Percentiles rank a stretch among this genome's conserved stretches.
Conservation (phyloP, 2,329 filamentous ascomycete species). For the Beauveria sp. region DNA sequence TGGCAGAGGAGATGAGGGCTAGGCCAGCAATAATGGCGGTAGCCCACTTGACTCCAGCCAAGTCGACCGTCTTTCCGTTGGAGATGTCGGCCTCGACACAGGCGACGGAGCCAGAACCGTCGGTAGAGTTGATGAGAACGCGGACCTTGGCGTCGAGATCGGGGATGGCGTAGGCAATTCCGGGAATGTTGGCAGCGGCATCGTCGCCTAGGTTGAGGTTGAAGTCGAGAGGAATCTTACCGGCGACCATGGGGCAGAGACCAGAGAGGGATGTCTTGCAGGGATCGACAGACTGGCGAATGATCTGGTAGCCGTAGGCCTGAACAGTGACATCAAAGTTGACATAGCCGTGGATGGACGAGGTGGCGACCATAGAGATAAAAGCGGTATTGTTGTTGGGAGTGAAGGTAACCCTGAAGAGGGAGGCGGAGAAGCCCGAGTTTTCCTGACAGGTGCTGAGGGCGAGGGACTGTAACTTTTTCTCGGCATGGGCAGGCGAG, state of each 20-base stretch:
- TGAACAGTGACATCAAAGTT: slow-evolving; percentile 67
- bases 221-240: slow-evolving; percentile 69
- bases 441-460: slow-evolving; percentile 78
- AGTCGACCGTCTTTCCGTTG: slow-evolving; percentile 87
- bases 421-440: slow-evolving; percentile 78
- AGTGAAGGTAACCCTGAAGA: slow-evolving; percentile 80
- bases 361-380: slow-evolving; percentile 73
- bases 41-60: slow-evolving; percentile 81
- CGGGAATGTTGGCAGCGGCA: slow-evolving; percentile 61
- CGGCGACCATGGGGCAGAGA: slow-evolving; percentile 86
- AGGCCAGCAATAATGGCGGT: slow-evolving; percentile 83
- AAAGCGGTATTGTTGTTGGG: slow-evolving; percentile 64
- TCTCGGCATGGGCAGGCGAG: slow-evolving; percentile 49
- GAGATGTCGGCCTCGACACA: slow-evolving; percentile 84
- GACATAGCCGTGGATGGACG: slow-evolving; percentile 74
- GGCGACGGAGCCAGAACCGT: slow-evolving; percentile 57
- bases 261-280: slow-evolving; percentile 63
- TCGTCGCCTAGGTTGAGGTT: slow-evolving; percentile 52
- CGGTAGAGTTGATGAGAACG: slow-evolving; percentile 69
- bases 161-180: slow-evolving; percentile 81
- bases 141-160: slow-evolving; percentile 83
- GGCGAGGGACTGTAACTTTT: slow-evolving; percentile 71
- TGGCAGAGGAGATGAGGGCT: slow-evolving; percentile 74
- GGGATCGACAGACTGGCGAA: slow-evolving; percentile 64
- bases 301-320: slow-evolving; percentile 73